Conservation (phyloP, 2,329 filamentous ascomycete species). For the Clonostachys byssicola region DNA sequence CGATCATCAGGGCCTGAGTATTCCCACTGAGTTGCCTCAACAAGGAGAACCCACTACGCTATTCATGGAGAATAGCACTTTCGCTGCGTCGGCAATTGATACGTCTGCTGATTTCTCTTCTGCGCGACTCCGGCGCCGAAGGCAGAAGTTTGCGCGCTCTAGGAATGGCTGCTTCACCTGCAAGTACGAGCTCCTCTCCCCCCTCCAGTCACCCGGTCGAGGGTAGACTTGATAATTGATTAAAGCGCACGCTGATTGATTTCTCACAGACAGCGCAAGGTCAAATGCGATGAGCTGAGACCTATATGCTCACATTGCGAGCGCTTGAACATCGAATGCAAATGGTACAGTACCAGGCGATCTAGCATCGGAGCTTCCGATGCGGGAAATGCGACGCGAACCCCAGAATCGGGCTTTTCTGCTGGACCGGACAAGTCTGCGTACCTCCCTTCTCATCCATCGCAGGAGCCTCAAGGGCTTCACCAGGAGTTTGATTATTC, state of each 20-base stretch:
- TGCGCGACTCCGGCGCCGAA: too few relatives aligned
- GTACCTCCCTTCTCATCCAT: background rate
- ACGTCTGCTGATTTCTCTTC: too few relatives aligned
- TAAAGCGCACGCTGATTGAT: conserved; percentile 1
- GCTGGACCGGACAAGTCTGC: background rate
- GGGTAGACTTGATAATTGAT: too few relatives aligned
- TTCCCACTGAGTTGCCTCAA: too few relatives aligned
- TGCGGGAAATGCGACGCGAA: background rate
- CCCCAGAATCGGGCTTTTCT: background rate
- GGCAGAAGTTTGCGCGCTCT: background rate
- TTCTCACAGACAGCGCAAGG: conserved; percentile 11
- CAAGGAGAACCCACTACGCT: too few relatives aligned
- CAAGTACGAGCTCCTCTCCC: conserved; percentile 18
- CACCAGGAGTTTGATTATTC: background rate
- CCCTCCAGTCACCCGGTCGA: too few relatives aligned
- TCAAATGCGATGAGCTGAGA: conserved; percentile 5
- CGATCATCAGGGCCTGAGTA: too few relatives aligned
- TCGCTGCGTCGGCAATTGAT: too few relatives aligned
- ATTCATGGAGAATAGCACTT: too few relatives aligned
- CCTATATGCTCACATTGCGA: conserved; percentile 7
- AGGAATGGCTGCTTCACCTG: background rate
- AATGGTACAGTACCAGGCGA: conserved; percentile 27
- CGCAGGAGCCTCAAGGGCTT: too few relatives aligned
- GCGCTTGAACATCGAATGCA: conserved; percentile 12
- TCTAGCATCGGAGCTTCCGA: background rate